phyloP scores from a whole-genome alignment of 2,329 filamentous ascomycete genomes.

The Cephalotrichum gorgonifer region DNA sequence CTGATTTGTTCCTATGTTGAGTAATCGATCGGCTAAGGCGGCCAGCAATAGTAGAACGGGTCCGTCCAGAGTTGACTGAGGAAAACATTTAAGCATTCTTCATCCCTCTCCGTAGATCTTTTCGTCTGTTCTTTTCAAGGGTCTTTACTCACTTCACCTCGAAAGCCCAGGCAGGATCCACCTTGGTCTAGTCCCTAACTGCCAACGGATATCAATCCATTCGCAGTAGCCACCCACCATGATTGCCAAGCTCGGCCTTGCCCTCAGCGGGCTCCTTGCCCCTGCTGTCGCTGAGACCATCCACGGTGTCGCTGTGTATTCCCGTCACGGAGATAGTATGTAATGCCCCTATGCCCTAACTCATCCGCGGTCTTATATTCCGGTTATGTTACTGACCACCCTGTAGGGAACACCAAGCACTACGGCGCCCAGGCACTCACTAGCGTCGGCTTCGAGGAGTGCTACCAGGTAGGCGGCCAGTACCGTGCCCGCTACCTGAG shows the following conservation, averaged over 20 bases:
- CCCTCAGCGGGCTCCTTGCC: not conserved
- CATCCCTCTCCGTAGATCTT: too few species aligned
- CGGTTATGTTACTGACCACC: not conserved
- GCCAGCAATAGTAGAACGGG: too few species aligned
- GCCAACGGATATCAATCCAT: not conserved
- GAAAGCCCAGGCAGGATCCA: not conserved
- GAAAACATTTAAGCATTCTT: too few species aligned
- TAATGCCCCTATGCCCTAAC: not conserved
- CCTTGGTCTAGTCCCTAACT: not conserved
- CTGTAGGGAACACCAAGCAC: slow-evolving; percentile 22
- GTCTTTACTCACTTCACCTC: too few species aligned
- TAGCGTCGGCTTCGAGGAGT: slow-evolving; percentile 21
- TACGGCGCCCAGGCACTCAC: slow-evolving; percentile 21
- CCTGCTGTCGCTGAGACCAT: slow-evolving; percentile 18
- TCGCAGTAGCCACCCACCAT: not conserved
- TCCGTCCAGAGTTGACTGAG: too few species aligned
- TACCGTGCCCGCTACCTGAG: slow-evolving; percentile 12
- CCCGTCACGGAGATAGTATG: slow-evolving; percentile 11
- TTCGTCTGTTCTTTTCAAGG: too few species aligned
- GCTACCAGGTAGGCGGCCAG: slow-evolving; percentile 15
- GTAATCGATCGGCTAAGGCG: too few species aligned
- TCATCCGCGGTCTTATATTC: too few species aligned
- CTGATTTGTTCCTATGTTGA: too few species aligned
- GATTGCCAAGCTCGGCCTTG: not conserved
- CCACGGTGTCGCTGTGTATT: slow-evolving; percentile 21